Base-by-base conservation (phyloP, 306 rosid genomes). In the Coriaria nepalensis region DNA sequence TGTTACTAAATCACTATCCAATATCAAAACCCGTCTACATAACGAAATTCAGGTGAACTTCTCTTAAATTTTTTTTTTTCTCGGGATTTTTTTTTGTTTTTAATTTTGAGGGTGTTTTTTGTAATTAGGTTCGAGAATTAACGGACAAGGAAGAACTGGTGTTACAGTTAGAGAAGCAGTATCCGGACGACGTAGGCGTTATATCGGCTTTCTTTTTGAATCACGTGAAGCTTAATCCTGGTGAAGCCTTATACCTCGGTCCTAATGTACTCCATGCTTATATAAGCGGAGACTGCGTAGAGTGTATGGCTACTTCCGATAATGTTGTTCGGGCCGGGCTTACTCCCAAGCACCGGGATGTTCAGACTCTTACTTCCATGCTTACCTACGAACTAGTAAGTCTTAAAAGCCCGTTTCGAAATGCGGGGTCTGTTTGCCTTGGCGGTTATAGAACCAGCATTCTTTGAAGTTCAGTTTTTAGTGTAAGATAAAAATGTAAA, bases 301-400 rank as follows among this genome's bases (percentile, higher is more conserved):
- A 69, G 56, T 69, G 75, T 45, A 69, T 69, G 75, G 75, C 75
- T 36, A 64, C 75, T 42, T 69, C 75, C 8, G 75, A 69, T 59
- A 69, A 69, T 54, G 75, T 69, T 54, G 75, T 69, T 13, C 66
- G 75, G 33, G 75, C 70, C 0, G 75, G 75, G 39, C 75, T 69
- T 48, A 69, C 75, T 59, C 39, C 75, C 7, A 69, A 69, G 11
- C 66, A 54, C 38, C 32, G 43, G 41, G 75, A 69, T 46, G 54
- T 59, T 29, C 70, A 49, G 46, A 65, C 75, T 9, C 75, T 69
- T 59, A 66, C 59, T 48, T 69, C 60, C 10, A 69, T 69, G 75
- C 75, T 69, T 49, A 59, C 43, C 32, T 69, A 64, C 36, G 64
- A 57, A 54, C 75, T 58, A 70, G 75, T 69, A 69, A 58, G 29